phyloP scores from a whole-genome alignment of 2,329 filamentous ascomycete species.

The Aspergillus felis region DNA sequence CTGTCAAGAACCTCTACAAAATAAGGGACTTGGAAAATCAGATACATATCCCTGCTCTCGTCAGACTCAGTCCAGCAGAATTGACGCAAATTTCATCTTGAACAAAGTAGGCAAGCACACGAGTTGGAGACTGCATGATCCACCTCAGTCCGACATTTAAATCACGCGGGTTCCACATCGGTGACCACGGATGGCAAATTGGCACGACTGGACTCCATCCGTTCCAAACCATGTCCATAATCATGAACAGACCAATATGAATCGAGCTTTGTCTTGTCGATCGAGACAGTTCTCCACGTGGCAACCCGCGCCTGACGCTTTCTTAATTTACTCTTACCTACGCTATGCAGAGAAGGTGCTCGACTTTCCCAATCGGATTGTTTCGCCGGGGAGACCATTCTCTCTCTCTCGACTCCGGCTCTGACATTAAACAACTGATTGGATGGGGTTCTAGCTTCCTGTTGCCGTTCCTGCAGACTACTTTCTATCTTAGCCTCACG shows the following conservation, averaged over 20 bases:
- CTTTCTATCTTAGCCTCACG: neutral
- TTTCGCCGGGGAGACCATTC: neutral
- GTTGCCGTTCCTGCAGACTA: neutral
- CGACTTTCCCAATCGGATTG: neutral
- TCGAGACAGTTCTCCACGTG: neutral
- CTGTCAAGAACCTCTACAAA: no score
- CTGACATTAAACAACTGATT: neutral
- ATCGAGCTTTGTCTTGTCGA: neutral
- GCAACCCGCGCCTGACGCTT: neutral
- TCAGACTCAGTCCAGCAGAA: neutral
- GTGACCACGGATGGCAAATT: neutral
- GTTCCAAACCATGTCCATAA: neutral
- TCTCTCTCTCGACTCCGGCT: neutral
- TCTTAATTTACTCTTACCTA: neutral
- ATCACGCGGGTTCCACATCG: neutral
- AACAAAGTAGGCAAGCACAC: neutral
- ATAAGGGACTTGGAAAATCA: no score
- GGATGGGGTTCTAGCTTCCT: neutral
- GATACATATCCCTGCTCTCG: no score
- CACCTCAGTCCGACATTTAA: neutral
- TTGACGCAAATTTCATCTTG: neutral
- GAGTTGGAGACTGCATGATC: neutral
- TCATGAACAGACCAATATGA: neutral
- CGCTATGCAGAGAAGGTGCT: neutral
- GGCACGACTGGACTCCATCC: neutral